These are phyloP conservation scores for Acanthamoeba healyi DNA, from an alignment of 208 protist species.

Conservation along the genomic window DNA sequence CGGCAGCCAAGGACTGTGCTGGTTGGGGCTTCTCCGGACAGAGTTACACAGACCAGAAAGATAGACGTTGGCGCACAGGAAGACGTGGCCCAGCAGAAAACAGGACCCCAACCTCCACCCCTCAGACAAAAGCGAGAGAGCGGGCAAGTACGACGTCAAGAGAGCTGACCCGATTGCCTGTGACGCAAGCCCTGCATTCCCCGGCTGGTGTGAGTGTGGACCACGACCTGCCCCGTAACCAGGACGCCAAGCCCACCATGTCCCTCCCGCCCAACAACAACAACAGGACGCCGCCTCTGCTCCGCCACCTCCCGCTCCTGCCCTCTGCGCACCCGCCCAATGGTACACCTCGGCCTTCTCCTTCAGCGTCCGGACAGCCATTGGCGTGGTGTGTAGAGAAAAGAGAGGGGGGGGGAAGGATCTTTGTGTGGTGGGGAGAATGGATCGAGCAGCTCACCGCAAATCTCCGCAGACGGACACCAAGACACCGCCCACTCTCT, in stretches of 20 bases:
- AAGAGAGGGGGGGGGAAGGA: not conserved
- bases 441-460: not conserved
- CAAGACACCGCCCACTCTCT: not conserved
- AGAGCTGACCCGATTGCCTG: too few relatives aligned
- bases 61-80: not conserved
- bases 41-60: not conserved
- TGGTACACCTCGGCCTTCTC: not conserved
- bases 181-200: too few relatives aligned
- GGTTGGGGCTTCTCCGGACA: not conserved
- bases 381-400: not conserved
- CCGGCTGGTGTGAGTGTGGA: too few relatives aligned
- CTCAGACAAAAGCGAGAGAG: not conserved
- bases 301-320: not conserved
- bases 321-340: not conserved
- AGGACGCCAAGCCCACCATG: not conserved
- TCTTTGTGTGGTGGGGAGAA: not conserved
- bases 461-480: conserved; percentile 14
- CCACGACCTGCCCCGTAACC: not conserved
- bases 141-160: too few relatives aligned
- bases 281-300: not conserved
- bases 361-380: not conserved
- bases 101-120: not conserved
- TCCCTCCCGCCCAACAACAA: conserved; percentile 40
- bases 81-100: not conserved
- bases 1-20: not conserved